Base-by-base conservation (phyloP, 495 filamentous ascomycete genomes). In the Pyronema domesticum region DNA sequence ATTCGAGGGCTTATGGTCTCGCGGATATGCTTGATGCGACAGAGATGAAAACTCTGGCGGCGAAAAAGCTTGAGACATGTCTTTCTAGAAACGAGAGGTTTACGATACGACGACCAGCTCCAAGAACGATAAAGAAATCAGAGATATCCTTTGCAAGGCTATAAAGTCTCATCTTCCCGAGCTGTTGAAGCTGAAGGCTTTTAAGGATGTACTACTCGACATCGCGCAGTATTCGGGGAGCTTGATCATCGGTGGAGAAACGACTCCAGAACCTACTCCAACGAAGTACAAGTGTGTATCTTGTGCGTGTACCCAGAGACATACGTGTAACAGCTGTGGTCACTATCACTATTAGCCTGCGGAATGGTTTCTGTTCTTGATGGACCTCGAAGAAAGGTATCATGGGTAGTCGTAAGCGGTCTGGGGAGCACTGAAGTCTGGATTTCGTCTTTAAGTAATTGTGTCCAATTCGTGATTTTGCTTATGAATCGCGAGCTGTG, bases 11-110 rank as follows among this genome's bases (percentile, higher is more conserved):
- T 7, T 40, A 52, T 42, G 37, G 13, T 11, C 49, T 52, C 18
- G 49, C 49, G 18, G 49, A 52, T 52, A 39, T 52, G 33, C 49
- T 52, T 6, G 49, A 40, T 39, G 35, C 19, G 13, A 30, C 49
- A 9, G 9, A 6, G 5, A 30, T 52, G 7, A 52, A 52, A 19
- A 52, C n/a, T 11, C 13, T 52, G 5, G 37, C 49, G 33, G 23
- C 49, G 37, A 18, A 30, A 5, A 52, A 42, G 19, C 37, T 52
- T 6, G 19, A 52, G 13, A 6, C 7, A 36, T 23, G 6, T 30
- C 49, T 52, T 6, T 30, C 7, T 17, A 40, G 14, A 30, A 10
- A 52, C 34, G 7, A 9, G 9, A 17, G 7, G 37, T 30, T 6
- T 52, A 52, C 18, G 17, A n/a, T 6, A 37, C 33, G 10, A 52